These are phyloP conservation scores for Sphagnum contortum DNA, from an alignment of 225 moss, liverwort and hornwort genomes.

Conservation along the genomic window DNA sequence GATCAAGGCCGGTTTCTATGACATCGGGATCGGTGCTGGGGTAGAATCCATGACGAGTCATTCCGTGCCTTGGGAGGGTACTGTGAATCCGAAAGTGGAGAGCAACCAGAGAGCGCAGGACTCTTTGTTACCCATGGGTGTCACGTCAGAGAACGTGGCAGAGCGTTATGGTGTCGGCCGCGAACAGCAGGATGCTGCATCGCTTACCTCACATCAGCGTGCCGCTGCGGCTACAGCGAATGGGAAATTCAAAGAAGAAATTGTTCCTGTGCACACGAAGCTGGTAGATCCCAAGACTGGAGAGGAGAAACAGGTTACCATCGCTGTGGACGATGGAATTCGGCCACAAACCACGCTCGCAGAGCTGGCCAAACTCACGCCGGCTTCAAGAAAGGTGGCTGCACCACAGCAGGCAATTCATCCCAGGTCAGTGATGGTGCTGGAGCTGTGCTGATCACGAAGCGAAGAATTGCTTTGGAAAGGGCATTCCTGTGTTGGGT, in stretches of 20 bases:
- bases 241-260: conserved; percentile 79
- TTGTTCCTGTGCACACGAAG: conserved; percentile 75
- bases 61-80: conserved; percentile 49
- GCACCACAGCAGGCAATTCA: conserved; percentile 79
- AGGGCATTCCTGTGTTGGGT: conserved; percentile 66
- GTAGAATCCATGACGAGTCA: conserved; percentile 71
- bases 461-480: conserved; percentile 53
- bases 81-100: conserved; percentile 55
- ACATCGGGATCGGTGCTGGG: conserved; percentile 84
- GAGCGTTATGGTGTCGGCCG: conserved; percentile 53
- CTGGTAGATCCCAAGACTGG: conserved; percentile 71
- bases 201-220: conserved; percentile 60
- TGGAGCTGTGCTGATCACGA: conserved; percentile 77
- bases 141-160: conserved; percentile 91
- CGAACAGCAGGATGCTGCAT: conserved; percentile 72
- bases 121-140: conserved; percentile 82
- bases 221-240: conserved; percentile 77
- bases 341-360: conserved; percentile 36
- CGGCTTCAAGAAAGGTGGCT: conserved; percentile 74
- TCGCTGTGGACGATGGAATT: conserved; percentile 81
- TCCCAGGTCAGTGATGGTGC: conserved; percentile 89
- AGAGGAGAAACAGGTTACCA: conserved; percentile 49
- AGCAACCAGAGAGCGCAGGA: conserved; percentile 57
- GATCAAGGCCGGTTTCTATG: conserved; percentile 72
- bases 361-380: conserved; percentile 62